Evolutionary conservation across 441 rosid species (phyloP).

Genomic region (Erodium moschatum): DNA sequence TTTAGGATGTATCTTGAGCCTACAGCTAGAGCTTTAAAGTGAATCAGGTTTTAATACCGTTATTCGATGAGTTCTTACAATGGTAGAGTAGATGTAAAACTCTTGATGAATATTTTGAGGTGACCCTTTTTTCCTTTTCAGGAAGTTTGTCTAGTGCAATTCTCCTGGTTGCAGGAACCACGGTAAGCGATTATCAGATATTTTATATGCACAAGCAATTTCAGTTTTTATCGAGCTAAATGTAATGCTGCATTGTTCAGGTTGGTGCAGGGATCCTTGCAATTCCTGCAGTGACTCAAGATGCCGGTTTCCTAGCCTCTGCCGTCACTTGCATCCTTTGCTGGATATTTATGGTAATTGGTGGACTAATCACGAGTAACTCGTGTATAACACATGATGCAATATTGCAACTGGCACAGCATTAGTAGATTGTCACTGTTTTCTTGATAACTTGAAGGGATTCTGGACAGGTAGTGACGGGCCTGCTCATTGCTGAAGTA

Average conservation of each 20-base stretch:
- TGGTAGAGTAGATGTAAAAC: no score
- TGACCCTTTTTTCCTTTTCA: conserved; percentile 23
- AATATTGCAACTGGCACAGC: background rate
- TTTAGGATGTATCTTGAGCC: no score
- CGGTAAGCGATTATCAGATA: conserved; percentile 29
- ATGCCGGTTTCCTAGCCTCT: conserved; percentile 80
- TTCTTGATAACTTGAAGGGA: background rate
- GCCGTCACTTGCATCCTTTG: conserved; percentile 64
- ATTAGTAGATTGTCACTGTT: background rate
- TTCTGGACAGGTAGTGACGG: conserved; percentile 59
- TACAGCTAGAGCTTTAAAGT: no score
- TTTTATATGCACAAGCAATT: background rate
- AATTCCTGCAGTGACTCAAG: conserved; percentile 86
- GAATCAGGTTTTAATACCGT: no score
- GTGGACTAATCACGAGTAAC: background rate
- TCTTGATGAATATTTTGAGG: no score
- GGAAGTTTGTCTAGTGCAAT: conserved; percentile 78
- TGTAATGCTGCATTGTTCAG: conserved; percentile 23
- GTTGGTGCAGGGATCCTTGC: conserved; percentile 94
- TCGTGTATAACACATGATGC: background rate
- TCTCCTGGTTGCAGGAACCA: conserved; percentile 79
- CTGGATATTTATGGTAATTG: conserved; percentile 73
- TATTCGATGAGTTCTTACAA: no score
- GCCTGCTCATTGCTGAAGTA: conserved; percentile 84
- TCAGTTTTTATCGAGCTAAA: background rate